phyloP scores from a whole-genome alignment of 2,329 filamentous ascomycete species.

The Fonsecaea pugnacius region DNA sequence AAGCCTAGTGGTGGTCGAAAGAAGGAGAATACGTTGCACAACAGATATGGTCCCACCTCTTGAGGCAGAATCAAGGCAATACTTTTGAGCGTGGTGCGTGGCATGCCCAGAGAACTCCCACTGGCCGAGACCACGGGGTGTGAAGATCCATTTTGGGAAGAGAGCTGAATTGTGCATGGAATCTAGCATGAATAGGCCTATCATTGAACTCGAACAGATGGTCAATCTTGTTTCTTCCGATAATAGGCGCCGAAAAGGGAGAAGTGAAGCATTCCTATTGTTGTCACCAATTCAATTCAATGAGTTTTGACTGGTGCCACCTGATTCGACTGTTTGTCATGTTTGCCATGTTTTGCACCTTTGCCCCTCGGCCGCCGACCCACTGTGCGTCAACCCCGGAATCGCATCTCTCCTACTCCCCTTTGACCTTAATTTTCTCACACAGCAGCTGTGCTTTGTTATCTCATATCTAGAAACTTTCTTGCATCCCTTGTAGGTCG shows the following conservation, averaged over 20 bases:
- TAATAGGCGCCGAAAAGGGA: not conserved
- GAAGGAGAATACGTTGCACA: not conserved
- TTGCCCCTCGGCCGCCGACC: not conserved
- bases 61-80: not conserved
- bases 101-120: not conserved
- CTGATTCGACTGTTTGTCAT: not conserved
- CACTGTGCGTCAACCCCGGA: constrained; percentile 4
- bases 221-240: not conserved
- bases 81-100: not conserved
- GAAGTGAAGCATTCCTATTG: not conserved
- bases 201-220: not conserved
- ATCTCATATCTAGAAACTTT: not conserved
- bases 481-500: not conserved
- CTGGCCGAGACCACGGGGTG: not conserved
- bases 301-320: not conserved
- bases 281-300: not conserved
- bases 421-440: not conserved
- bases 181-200: not conserved
- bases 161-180: not conserved
- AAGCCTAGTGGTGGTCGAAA: not conserved
- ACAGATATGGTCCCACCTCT: not conserved
- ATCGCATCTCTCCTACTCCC: not conserved
- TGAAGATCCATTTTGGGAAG: not conserved
- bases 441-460: not conserved
- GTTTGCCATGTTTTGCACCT: constrained; percentile 1